Evolutionary conservation across 306 rosid genomes (phyloP), one percentile per base, ranked within the genome.

Genomic region (Myrica gale): DNA sequence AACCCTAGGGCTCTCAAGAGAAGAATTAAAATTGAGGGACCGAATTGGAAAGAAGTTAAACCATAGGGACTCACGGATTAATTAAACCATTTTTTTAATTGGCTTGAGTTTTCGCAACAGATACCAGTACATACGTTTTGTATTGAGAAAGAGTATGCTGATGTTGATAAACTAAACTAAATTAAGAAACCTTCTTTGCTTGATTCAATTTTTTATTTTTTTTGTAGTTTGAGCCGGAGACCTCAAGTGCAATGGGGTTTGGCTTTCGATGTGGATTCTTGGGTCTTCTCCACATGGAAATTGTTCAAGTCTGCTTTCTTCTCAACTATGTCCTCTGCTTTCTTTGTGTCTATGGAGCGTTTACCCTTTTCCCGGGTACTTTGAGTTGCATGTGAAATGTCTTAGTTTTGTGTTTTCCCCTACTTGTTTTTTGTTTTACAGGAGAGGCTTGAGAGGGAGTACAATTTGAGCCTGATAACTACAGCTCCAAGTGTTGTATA

Each of bases 201-300:
- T 65, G 77, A 79, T 74, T 77, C 61, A 11, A 80, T 60, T 3
- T 6, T 23, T 69, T 60, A 1, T 15, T 15, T 75, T 47, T 43
- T 56, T 46, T 37, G 61, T 89, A 92, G 97, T 94, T 91, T 86
- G 98, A 94, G 84, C 98, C 98, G 5, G 97, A 94, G 88, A 85
- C 92, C 71, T 94, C 97, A n/a, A 2, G 89, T 78, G 98, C 98
- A 78, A 94, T 94, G 97, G 98, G 98, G 68, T 94, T 94, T 84
- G 98, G 98, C 85, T 94, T 94, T 86, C 85, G 97, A 71, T 94
- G 98, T 87, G 98, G 98, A 57, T 89, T 89, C 79, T 81, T 94
- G 81, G 97, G 98, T 76, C 98, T 94, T 85, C 89, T 94, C 67
- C 98, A 90, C 75, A 94, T 92, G 98, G 98, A 94, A 85, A 94